phyloP scores from a whole-genome alignment of 306 rosid species.

The Abrus precatorius region DNA sequence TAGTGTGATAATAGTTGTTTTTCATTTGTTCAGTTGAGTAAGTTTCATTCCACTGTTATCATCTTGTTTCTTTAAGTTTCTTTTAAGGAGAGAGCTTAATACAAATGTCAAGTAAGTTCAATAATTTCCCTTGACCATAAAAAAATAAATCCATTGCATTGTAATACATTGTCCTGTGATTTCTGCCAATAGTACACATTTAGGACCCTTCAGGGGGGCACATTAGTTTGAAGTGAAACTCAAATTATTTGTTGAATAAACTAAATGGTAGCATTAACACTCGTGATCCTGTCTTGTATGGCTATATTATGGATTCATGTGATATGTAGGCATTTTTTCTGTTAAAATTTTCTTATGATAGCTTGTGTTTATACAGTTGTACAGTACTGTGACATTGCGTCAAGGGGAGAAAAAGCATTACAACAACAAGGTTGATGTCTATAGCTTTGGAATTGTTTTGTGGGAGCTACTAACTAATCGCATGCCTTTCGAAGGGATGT shows the following conservation, averaged over 20 bases:
- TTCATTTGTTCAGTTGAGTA: neutral
- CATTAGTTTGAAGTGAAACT: neutral
- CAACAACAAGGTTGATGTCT: constrained; percentile 88
- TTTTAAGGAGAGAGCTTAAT: neutral
- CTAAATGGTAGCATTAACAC: neutral
- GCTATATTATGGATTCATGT: neutral
- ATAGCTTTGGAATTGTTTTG: constrained; percentile 88
- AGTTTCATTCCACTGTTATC: constrained; percentile 1
- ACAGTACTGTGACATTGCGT: constrained; percentile 88
- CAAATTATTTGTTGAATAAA: neutral
- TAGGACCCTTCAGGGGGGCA: neutral
- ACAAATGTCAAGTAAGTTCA: neutral
- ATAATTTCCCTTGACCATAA: neutral
- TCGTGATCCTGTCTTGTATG: neutral
- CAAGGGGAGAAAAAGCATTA: constrained; percentile 94
- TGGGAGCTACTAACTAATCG: constrained; percentile 90
- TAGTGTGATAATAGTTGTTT: neutral
- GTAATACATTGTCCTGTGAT: neutral
- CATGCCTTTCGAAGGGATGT: constrained; percentile 95
- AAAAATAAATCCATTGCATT: neutral
- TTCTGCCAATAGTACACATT: neutral
- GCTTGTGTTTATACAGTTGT: constrained; percentile 60
- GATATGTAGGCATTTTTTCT: neutral
- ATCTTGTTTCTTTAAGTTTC: neutral
- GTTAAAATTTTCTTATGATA: neutral